Conservation (phyloP, 2,329 filamentous ascomycete species). For the Trichoderma semiorbis region DNA sequence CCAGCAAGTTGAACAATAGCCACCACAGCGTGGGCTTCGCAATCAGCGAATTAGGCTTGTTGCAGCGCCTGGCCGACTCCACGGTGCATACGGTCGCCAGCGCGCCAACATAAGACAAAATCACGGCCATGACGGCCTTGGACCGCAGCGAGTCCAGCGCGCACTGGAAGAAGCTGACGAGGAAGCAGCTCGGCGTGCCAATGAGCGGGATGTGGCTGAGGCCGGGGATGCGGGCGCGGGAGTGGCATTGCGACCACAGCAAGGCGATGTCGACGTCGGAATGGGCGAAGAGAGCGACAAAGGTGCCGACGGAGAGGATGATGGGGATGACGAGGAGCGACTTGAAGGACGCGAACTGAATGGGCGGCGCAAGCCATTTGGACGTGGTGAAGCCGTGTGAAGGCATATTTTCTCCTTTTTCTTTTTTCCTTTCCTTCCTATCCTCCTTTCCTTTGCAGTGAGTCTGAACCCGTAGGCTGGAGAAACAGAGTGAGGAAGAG, state of each 20-base stretch:
- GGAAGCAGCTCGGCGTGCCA: constrained; percentile 47
- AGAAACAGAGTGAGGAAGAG: neutral
- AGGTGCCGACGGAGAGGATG: constrained; percentile 43
- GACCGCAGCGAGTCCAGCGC: constrained; percentile 42
- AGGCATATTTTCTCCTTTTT: neutral
- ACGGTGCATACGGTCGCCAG: constrained; percentile 49
- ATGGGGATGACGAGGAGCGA: constrained; percentile 50
- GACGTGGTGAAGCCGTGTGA: neutral
- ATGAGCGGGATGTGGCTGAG: constrained; percentile 45
- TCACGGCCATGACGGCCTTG: constrained; percentile 38
- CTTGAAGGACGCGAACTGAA: constrained; percentile 51
- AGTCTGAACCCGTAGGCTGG: neutral
- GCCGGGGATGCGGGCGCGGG: constrained; percentile 42
- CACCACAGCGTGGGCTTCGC: constrained; percentile 40
- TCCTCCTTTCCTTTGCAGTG: neutral
- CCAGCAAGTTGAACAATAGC: constrained; percentile 48
- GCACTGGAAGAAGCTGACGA: constrained; percentile 48
- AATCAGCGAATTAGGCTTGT: constrained; percentile 35
- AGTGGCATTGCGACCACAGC: constrained; percentile 53
- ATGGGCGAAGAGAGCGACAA: constrained; percentile 41
- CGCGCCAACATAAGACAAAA: constrained; percentile 44
- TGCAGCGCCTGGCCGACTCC: constrained; percentile 46
- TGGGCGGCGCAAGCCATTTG: constrained; percentile 35
- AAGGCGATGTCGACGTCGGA: constrained; percentile 50
- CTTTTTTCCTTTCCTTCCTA: neutral